These are phyloP conservation scores for Talaromyces borbonicus DNA, from an alignment of 495 filamentous ascomycete genomes.

Conservation along the genomic window DNA sequence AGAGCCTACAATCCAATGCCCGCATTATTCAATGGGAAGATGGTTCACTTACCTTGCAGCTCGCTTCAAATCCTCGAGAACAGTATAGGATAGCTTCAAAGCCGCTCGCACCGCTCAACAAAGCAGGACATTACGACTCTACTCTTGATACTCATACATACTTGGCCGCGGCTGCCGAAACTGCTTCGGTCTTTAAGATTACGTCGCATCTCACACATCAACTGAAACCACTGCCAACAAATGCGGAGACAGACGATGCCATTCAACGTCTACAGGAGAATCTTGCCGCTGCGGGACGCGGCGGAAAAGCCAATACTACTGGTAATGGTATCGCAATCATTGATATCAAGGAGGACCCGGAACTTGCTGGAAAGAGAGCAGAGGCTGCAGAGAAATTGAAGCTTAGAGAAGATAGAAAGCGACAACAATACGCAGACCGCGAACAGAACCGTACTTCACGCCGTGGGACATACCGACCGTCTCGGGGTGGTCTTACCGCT, in stretches of 20 bases:
- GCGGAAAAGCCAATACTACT: conserved; percentile 49
- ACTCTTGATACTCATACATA: conserved; percentile 75
- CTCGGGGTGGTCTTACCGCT: conserved; percentile 54
- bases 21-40: conserved; percentile 75
- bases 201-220: conserved; percentile 74
- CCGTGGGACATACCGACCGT: conserved; percentile 31
- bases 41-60: conserved; percentile 70
- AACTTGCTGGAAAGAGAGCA: conserved; percentile 64
- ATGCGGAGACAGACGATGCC: conserved; percentile 65
- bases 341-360: conserved; percentile 63
- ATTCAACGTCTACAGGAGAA: conserved; percentile 62
- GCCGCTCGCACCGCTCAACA: conserved; percentile 59
- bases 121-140: conserved; percentile 51
- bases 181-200: conserved; percentile 57
- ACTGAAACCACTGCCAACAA: conserved; percentile 60
- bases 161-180: conserved; percentile 61
- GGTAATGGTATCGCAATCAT: conserved; percentile 45
- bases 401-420: conserved; percentile 53
- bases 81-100: conserved; percentile 75
- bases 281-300: conserved; percentile 50
- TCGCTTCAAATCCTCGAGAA: conserved; percentile 58
- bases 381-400: conserved; percentile 67
- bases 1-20: conserved; percentile 61
- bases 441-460: conserved; percentile 49
- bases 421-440: conserved; percentile 57